phyloP scores from a whole-genome alignment of 1,284 basidiomycete species.

The Paramarasmius palmivorus region DNA sequence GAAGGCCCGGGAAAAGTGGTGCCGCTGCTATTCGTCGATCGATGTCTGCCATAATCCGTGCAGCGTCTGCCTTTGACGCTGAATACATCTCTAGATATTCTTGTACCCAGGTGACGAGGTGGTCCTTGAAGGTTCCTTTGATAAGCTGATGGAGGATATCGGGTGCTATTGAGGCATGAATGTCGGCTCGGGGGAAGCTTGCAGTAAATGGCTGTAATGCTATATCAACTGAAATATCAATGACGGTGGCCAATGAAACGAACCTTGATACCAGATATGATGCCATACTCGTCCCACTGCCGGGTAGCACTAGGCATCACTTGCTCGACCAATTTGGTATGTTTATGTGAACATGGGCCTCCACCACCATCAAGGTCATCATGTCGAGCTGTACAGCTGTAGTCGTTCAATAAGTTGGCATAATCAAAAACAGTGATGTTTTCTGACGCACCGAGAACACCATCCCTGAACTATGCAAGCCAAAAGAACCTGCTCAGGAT shows the following conservation, averaged over 20 bases:
- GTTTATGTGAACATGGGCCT: background rate
- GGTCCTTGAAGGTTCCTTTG: too few relatives aligned
- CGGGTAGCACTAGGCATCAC: conserved; percentile 2
- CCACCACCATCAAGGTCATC: conserved; percentile 14
- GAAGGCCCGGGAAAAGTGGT: conserved; percentile 25
- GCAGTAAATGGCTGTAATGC: conserved; percentile 16
- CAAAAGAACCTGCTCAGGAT: conserved; percentile 25
- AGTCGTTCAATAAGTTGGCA: background rate
- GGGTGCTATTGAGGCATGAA: conserved; percentile 25
- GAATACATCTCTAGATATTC: conserved; percentile 21
- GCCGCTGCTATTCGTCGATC: conserved; percentile 18
- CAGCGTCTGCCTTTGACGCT: conserved; percentile 19
- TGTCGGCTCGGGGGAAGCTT: conserved; percentile 24
- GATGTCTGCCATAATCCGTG: conserved; percentile 27
- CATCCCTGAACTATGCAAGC: conserved; percentile 27
- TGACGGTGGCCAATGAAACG: background rate
- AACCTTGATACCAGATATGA: conserved; percentile 11
- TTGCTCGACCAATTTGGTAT: background rate
- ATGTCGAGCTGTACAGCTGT: conserved; percentile 15
- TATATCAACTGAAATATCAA: background rate
- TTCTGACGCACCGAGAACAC: conserved; percentile 29
- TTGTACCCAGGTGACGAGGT: conserved; percentile 24
- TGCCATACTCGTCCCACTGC: conserved; percentile 15
- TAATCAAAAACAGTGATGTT: too few relatives aligned
- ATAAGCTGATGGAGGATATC: too few relatives aligned